Evolutionary conservation across 2,329 filamentous ascomycete species (phyloP).

Genomic region (Botrytis medusae): DNA sequence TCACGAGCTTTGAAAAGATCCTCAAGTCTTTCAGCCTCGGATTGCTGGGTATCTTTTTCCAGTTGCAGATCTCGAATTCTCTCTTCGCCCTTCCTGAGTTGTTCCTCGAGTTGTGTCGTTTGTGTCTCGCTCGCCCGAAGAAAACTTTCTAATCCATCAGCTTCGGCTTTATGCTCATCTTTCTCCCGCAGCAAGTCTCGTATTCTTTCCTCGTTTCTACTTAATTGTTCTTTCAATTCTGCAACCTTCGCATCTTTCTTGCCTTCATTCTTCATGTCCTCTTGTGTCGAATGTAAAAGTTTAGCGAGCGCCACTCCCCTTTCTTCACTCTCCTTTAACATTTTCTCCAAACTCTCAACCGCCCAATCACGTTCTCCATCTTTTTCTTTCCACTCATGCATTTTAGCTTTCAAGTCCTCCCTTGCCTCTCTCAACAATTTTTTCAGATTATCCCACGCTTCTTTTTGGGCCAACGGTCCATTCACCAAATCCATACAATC

Average conservation of each 20-base stretch:
- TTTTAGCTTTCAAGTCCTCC: neutral
- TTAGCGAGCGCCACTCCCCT: neutral
- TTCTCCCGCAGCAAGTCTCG: neutral
- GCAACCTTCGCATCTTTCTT: neutral
- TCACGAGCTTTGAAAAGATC: neutral
- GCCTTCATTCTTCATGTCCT: neutral
- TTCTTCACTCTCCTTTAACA: slow-evolving; percentile 12
- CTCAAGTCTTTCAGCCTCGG: neutral
- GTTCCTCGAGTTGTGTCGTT: slow-evolving; percentile 2
- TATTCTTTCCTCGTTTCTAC: neutral
- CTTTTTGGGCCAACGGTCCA: slow-evolving; percentile 12
- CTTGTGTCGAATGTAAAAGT: neutral
- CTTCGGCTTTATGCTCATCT: neutral
- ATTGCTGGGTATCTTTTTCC: neutral
- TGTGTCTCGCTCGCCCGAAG: slow-evolving; percentile 1
- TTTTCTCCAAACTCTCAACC: neutral
- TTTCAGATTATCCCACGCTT: slow-evolving; percentile 6
- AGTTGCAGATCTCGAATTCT: neutral
- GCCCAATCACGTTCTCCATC: slow-evolving; percentile 4
- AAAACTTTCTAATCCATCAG: slow-evolving; percentile 3
- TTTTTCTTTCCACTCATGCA: neutral
- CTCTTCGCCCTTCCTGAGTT: neutral
- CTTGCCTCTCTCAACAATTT: neutral
- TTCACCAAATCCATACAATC: slow-evolving; percentile 20
- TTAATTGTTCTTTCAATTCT: neutral